Evolutionary conservation across 2,329 filamentous ascomycete species (phyloP), one percentile per base, ranked within the genome.

Genomic region (Ceratocystis cubensis): DNA sequence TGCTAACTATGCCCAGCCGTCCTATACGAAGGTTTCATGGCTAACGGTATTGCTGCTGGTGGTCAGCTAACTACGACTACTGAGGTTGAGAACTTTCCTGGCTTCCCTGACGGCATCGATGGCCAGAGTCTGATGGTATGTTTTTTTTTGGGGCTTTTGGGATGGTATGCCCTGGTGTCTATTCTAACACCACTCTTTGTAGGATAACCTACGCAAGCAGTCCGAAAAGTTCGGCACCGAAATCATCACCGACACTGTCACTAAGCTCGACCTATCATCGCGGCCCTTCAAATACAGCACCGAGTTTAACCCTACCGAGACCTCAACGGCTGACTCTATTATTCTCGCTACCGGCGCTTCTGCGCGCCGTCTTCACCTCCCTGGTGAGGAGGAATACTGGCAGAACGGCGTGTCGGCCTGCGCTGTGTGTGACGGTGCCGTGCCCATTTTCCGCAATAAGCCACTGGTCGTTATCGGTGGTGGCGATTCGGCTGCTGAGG

Each of bases 61-160:
- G 94, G 94, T 67, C 94, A 99, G 82, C 83, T 99, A 71, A 99
- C 95, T 66, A 99, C 95, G 30, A 99, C 94, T 66, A 97, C 96
- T 73, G 95, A 99, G 71, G 86, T 99, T 68, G 94, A 99, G 81
- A 99, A 99, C 83, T 99, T 88, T 78, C 94, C 94, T 30, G 94
- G 94, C 61, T 99, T 97, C 80, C 88, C 89, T 73, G 84, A 89
- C 72, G 89, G 88, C 70, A 91, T 99, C 75, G 88, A 91, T 78
- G 94, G 94, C 71, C 78, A 83, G 66, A 88, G 91, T 73, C 81
- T 99, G 71, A 99, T 99, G 94, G 83, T 85, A 70, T 66, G 80
- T 73, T 73, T 13, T 13, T 8, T 13, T 8, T 20, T 57, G 44
- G 10, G 17, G 50, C 17, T 41, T 7, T 30, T n/a, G 17, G 41